A percentile compares a stretch with the other conserved stretches of the same genome.
phyloP scores from a whole-genome alignment of 2,329 filamentous ascomycete genomes.

The Byssochlamys sp. region DNA sequence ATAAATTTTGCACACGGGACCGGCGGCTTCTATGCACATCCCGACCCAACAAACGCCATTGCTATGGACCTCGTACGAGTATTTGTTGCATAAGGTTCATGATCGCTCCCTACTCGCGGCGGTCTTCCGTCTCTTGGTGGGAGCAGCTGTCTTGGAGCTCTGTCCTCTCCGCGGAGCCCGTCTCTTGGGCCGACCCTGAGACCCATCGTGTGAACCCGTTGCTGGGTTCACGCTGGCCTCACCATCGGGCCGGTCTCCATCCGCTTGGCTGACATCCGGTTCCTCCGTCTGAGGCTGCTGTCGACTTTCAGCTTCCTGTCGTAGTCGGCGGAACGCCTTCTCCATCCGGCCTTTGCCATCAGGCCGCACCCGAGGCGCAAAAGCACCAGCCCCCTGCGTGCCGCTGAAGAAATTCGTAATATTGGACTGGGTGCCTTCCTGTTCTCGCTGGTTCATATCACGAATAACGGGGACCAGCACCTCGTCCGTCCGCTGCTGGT shows the following conservation, averaged over 20 bases:
- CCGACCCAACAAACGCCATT: background rate
- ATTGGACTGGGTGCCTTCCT: slow-evolving; percentile 88
- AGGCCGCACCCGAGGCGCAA: slow-evolving; percentile 58
- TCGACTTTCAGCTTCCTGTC: slow-evolving; percentile 41
- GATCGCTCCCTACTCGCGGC: slow-evolving; percentile 4
- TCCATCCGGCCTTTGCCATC: slow-evolving; percentile 63
- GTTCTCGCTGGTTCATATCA: slow-evolving; percentile 82
- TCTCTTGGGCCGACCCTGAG: slow-evolving; percentile 8
- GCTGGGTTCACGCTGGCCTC: background rate
- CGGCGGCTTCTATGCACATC: background rate
- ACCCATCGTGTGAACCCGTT: background rate
- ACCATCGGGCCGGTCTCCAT: background rate
- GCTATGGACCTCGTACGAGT: background rate
- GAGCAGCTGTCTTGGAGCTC: slow-evolving; percentile 5
- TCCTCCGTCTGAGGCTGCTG: slow-evolving; percentile 7
- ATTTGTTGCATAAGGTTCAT: background rate
- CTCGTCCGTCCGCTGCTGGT: slow-evolving; percentile 82
- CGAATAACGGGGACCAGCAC: slow-evolving; percentile 88
- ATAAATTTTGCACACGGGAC: too few relatives aligned
- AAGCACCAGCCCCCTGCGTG: slow-evolving; percentile 46
- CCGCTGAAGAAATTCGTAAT: slow-evolving; percentile 90
- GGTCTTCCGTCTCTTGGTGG: slow-evolving; percentile 19
- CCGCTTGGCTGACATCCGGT: slow-evolving; percentile 1
- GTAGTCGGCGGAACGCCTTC: slow-evolving; percentile 60
- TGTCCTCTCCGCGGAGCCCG: background rate